Conservation (phyloP, 139 green algal genomes). For the Medakamo hakoo region DNA sequence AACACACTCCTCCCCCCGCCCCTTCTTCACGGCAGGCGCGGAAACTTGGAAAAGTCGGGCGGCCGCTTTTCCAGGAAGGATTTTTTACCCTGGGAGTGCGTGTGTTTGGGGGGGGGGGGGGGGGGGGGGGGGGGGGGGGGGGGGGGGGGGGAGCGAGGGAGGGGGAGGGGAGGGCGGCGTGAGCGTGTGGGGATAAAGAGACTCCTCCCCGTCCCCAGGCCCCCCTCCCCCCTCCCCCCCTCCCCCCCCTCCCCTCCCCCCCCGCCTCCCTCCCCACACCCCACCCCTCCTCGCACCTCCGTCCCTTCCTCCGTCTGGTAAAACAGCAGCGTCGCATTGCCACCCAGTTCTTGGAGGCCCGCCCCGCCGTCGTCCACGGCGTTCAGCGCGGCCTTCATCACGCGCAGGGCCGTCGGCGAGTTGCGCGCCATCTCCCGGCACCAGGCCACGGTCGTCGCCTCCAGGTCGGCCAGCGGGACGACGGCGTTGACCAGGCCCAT, state of each 20-base stretch:
- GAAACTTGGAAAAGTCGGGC: constrained; percentile 85
- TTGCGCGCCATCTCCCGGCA: constrained; percentile 92
- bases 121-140: not conserved
- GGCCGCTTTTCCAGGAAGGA: constrained; percentile 73
- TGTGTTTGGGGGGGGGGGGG: too few relatives aligned
- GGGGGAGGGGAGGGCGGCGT: not conserved
- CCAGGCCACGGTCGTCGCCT: constrained; percentile 78
- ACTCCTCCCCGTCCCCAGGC: not conserved
- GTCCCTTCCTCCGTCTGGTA: constrained; percentile 85
- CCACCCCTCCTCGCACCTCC: constrained; percentile 34
- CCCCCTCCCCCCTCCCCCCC: not conserved
- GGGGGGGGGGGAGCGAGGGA: too few relatives aligned
- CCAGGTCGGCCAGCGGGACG: constrained; percentile 72
- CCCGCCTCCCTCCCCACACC: not conserved
- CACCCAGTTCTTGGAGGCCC: constrained; percentile 83
- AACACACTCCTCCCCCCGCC: not conserved
- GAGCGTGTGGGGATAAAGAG: not conserved
- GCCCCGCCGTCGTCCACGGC: constrained; percentile 89
- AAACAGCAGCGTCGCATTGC: constrained; percentile 91
- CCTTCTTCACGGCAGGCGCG: constrained; percentile 47
- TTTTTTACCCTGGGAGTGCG: constrained; percentile 33
- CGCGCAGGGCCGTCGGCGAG: constrained; percentile 77
- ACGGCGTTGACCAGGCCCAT: constrained; percentile 97
- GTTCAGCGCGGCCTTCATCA: constrained; percentile 89
- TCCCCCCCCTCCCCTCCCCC: not conserved